phyloP scores from a whole-genome alignment of 768 basidiomycete genomes.

The Sporobolomyces phaffii region DNA sequence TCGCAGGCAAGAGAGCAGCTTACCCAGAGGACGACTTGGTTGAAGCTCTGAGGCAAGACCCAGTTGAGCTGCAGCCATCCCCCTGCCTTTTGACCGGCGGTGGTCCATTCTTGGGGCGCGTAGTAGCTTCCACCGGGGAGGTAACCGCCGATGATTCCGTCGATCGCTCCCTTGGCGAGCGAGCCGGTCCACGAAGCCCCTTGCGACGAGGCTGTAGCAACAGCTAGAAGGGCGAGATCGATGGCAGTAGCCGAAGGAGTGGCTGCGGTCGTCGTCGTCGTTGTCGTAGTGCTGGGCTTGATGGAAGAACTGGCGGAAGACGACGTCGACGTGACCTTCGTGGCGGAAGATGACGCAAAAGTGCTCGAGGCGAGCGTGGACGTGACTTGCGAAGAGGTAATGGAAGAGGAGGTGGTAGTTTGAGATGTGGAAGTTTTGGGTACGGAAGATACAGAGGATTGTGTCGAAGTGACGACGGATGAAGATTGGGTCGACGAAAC shows the following conservation, averaged over 20 bases:
- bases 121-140: background rate
- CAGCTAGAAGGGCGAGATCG: constrained; percentile 10
- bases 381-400: no score
- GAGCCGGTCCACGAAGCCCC: background rate
- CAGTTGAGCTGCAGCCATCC: constrained; percentile 16
- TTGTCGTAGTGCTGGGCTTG: background rate
- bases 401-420: no score
- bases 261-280: background rate
- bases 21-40: constrained; percentile 29
- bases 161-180: constrained; percentile 16
- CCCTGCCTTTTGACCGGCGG: constrained; percentile 1
- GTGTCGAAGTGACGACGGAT: background rate
- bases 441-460: no score
- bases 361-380: background rate
- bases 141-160: constrained; percentile 28
- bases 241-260: background rate
- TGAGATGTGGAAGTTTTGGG: no score
- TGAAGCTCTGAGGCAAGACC: constrained; percentile 8
- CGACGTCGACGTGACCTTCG: background rate
- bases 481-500: background rate
- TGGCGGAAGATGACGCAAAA: background rate
- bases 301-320: background rate
- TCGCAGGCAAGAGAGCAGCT: background rate
- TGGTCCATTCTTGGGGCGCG: constrained; percentile 22
- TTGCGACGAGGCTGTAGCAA: constrained; percentile 12